A percentile compares a stretch with the other conserved stretches of the same genome.
Evolutionary conservation across 2,329 filamentous ascomycete genomes (phyloP).

Genomic region (Arachnomyces sp.): DNA sequence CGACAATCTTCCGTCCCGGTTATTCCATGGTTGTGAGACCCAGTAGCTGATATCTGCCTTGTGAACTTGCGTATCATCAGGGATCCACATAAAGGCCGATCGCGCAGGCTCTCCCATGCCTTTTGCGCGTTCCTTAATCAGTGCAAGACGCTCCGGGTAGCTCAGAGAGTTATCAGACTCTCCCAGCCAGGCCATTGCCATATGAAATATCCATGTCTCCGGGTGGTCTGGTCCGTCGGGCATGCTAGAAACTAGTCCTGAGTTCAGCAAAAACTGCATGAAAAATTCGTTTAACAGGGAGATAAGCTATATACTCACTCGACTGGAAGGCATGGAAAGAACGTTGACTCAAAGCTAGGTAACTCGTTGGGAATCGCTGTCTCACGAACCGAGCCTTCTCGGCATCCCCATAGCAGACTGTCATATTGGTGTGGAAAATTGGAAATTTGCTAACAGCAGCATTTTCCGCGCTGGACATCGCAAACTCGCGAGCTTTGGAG

Average conservation of each 20-base stretch:
- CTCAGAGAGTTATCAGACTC: conserved; percentile 5
- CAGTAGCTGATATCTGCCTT: conserved; percentile 18
- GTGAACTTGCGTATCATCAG: conserved; percentile 16
- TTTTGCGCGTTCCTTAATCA: conserved; percentile 16
- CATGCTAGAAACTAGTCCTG: conserved; percentile 15
- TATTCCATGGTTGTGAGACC: conserved; percentile 18
- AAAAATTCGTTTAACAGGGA: neutral
- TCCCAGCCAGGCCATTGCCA: conserved; percentile 18
- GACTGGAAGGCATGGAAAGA: conserved; percentile 12
- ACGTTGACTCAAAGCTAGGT: conserved; percentile 8
- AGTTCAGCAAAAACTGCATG: too few relatives aligned
- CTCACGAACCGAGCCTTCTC: conserved; percentile 17
- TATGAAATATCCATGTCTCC: conserved; percentile 20
- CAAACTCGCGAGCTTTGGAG: conserved; percentile 15
- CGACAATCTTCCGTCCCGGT: conserved; percentile 15
- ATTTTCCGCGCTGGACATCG: conserved; percentile 12
- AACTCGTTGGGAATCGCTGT: conserved; percentile 14
- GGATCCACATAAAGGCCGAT: conserved; percentile 20
- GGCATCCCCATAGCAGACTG: conserved; percentile 16
- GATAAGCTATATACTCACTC: conserved; percentile 3
- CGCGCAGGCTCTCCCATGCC: conserved; percentile 16
- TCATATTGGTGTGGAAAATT: conserved; percentile 17
- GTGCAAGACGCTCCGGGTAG: conserved; percentile 14
- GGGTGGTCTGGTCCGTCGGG: conserved; percentile 17
- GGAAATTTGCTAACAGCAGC: conserved; percentile 12